These are phyloP conservation scores for Penicillium salamii DNA, from an alignment of 495 filamentous ascomycete genomes.

Conservation along the genomic window DNA sequence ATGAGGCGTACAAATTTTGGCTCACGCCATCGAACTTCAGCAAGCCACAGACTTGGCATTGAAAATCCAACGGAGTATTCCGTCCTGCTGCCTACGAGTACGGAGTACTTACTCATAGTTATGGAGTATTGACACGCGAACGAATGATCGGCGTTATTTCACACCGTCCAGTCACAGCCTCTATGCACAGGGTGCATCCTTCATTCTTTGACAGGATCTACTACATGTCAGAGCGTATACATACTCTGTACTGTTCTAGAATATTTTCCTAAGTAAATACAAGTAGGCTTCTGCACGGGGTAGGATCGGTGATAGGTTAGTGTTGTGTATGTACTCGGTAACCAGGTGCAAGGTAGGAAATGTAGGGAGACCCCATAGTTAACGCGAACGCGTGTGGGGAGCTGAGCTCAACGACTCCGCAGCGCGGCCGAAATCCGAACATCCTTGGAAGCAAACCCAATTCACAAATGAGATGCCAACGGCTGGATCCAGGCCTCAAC, in stretches of 20 bases:
- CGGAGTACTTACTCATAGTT: too few species aligned
- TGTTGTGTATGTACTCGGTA: too few species aligned
- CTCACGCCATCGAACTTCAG: not conserved
- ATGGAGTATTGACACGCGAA: not conserved
- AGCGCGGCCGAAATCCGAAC: not conserved
- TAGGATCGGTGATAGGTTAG: too few species aligned
- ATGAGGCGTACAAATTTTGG: too few species aligned
- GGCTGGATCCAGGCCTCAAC: constrained; percentile 7
- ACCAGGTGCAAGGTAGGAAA: too few species aligned
- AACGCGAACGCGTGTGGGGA: constrained; percentile 4
- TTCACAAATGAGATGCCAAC: not conserved
- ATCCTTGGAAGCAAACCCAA: not conserved
- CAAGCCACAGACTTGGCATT: not conserved
- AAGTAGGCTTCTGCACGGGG: too few species aligned
- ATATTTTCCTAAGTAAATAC: too few species aligned
- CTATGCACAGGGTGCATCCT: too few species aligned
- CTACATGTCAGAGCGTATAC: constrained; percentile 2
- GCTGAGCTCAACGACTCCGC: not conserved
- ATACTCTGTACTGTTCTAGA: too few species aligned
- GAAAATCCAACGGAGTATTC: too few species aligned
- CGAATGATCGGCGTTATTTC: constrained; percentile 12
- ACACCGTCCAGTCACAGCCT: too few species aligned
- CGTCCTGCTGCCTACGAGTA: too few species aligned
- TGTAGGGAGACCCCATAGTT: not conserved
- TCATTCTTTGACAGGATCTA: constrained; percentile 1